Conservation (phyloP, 768 basidiomycete genomes). For the Cyclocybe cylindracea region DNA sequence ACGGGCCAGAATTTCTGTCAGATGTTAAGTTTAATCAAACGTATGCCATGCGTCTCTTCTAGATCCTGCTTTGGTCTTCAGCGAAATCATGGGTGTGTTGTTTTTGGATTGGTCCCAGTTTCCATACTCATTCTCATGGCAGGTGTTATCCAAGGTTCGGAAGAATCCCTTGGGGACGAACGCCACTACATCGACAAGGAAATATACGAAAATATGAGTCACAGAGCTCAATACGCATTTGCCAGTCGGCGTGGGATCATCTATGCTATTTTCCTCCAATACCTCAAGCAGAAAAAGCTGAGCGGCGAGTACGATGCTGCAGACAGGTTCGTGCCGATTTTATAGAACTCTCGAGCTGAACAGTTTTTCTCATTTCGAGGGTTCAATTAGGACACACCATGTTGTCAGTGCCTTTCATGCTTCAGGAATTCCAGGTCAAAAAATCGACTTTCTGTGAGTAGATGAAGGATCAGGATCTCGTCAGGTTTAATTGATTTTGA, state of each 20-base stretch:
- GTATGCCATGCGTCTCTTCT: background rate
- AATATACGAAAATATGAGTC: conserved; percentile 49
- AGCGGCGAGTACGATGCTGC: conserved; percentile 54
- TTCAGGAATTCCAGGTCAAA: conserved; percentile 37
- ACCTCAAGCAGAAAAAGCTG: conserved; percentile 46
- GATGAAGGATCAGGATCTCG: background rate
- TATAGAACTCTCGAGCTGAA: background rate
- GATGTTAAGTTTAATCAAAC: background rate
- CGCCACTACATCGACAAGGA: conserved; percentile 41
- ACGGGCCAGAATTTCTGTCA: conserved; percentile 1
- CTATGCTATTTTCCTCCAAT: conserved; percentile 56
- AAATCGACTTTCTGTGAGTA: conserved; percentile 57
- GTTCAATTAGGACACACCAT: conserved; percentile 44
- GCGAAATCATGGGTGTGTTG: conserved; percentile 61
- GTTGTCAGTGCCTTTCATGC: conserved; percentile 39
- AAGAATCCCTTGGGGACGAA: conserved; percentile 39
- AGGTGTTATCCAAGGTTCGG: conserved; percentile 75
- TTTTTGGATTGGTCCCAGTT: background rate
- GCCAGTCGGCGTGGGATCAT: conserved; percentile 46
- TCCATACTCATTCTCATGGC: background rate
- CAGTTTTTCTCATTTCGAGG: background rate
- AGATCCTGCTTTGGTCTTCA: conserved; percentile 67
- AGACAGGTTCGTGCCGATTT: conserved; percentile 45
- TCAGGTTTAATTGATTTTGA: background rate
- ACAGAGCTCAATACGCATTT: conserved; percentile 56